A percentile compares a stretch with the other conserved stretches of the same genome.
Evolutionary conservation across 805 yeast species (phyloP).

Genomic region (Yarrowia bubula): DNA sequence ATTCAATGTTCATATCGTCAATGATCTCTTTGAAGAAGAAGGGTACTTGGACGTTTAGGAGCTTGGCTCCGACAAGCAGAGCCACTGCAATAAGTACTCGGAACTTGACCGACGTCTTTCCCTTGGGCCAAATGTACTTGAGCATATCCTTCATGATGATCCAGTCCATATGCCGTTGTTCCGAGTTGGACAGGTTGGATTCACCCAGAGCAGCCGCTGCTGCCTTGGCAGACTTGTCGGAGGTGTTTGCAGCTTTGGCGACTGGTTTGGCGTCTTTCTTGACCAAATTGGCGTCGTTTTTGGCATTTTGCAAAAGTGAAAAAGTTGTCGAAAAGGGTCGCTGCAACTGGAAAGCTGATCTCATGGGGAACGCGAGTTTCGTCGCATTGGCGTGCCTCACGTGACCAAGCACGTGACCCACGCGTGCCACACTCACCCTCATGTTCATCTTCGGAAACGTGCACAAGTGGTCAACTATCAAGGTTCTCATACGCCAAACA

Average conservation of each 20-base stretch:
- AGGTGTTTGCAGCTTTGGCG: background rate
- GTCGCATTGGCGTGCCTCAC: background rate
- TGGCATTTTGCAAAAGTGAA: background rate
- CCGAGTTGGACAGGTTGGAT: conserved; percentile 2
- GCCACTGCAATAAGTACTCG: conserved; percentile 76
- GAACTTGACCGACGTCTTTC: conserved; percentile 45
- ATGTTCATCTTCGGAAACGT: background rate
- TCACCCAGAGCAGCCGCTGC: background rate
- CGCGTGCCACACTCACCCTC: conserved; percentile 4
- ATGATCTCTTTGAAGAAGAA: conserved; percentile 85
- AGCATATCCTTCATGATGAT: conserved; percentile 35
- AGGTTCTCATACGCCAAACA: background rate
- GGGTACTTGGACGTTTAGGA: conserved; percentile 93
- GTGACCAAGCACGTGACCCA: background rate
- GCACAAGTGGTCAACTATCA: background rate
- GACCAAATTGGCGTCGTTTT: background rate
- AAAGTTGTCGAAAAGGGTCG: background rate
- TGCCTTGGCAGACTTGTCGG: background rate
- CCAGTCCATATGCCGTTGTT: conserved; percentile 24
- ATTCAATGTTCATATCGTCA: conserved; percentile 90
- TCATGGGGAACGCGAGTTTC: background rate
- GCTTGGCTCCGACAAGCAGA: conserved; percentile 73
- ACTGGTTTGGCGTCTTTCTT: background rate
- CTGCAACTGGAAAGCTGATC: background rate
- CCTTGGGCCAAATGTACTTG: conserved; percentile 42